Percentiles rank a stretch among this genome's conserved stretches.
These are phyloP conservation scores for Metschnikowia reukaufii DNA, from an alignment of 805 yeast genomes.

Conservation along the genomic window DNA sequence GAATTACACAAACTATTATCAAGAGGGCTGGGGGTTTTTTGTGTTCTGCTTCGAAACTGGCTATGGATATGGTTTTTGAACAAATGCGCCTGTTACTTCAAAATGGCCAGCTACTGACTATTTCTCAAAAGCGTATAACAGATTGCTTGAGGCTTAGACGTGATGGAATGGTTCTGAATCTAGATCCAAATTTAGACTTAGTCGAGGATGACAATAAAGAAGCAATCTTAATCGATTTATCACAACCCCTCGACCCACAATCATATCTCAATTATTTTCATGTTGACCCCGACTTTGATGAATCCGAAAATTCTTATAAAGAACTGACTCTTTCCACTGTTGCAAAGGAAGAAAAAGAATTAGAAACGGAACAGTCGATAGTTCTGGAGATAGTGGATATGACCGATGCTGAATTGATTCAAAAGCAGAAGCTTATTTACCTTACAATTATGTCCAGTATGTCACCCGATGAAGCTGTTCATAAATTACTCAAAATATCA, in stretches of 20 bases:
- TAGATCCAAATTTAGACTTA: conserved; percentile 52
- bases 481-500: conserved; percentile 63
- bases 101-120: conserved; percentile 37
- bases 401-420: conserved; percentile 42
- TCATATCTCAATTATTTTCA: conserved; percentile 51
- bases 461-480: conserved; percentile 92
- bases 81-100: conserved; percentile 60
- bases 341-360: not conserved
- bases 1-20: conserved; percentile 52
- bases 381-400: not conserved
- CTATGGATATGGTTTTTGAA: conserved; percentile 54
- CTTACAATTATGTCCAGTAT: conserved; percentile 84
- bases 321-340: conserved; percentile 26
- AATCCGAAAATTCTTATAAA: conserved; percentile 50
- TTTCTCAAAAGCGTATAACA: conserved; percentile 10
- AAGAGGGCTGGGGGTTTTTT: conserved; percentile 54
- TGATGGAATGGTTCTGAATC: conserved; percentile 22
- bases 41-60: conserved; percentile 40
- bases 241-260: conserved; percentile 48
- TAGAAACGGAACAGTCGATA: not conserved
- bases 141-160: conserved; percentile 15
- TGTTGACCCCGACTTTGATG: conserved; percentile 49
- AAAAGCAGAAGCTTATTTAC: conserved; percentile 75
- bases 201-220: conserved; percentile 64
- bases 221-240: conserved; percentile 56